These are phyloP conservation scores for Globisporangium radiosum DNA, from an alignment of 352 stramenopile genomes.

Conservation along the genomic window DNA sequence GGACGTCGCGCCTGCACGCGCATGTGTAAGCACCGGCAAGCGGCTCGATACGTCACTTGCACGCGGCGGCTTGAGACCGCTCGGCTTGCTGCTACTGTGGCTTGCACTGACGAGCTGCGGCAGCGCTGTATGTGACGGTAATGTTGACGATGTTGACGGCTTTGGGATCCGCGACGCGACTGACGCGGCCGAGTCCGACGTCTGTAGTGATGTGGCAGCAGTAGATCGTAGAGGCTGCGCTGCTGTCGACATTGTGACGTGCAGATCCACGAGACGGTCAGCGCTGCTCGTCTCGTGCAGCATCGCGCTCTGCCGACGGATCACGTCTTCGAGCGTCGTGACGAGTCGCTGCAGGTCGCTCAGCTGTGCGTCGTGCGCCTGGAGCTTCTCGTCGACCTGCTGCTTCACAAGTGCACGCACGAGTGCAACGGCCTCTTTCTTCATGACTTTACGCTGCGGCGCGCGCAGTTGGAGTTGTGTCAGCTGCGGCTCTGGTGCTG, in stretches of 20 bases:
- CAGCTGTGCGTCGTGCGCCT: constrained; percentile 33
- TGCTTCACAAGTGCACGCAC: constrained; percentile 34
- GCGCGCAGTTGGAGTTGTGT: neutral
- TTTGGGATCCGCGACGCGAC: constrained; percentile 5
- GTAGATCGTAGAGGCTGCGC: too few species aligned
- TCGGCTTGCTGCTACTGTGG: neutral
- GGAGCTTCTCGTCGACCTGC: constrained; percentile 29
- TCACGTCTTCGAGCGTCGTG: constrained; percentile 30
- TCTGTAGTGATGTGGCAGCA: neutral
- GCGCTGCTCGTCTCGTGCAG: constrained; percentile 2
- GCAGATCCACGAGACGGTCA: neutral
- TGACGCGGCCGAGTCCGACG: neutral
- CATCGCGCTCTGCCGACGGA: constrained; percentile 34
- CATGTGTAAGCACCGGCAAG: constrained; percentile 1
- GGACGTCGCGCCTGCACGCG: neutral
- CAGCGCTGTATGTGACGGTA: constrained; percentile 1
- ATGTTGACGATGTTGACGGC: neutral
- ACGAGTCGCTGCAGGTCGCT: constrained; percentile 35
- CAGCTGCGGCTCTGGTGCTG: neutral
- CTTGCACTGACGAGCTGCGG: neutral
- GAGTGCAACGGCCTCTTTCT: constrained; percentile 34
- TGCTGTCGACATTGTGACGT: neutral
- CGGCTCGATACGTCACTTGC: constrained; percentile 5
- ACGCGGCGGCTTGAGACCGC: constrained; percentile 1
- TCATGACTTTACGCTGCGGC: constrained; percentile 30